Conservation (phyloP, 169 alveolate species). For the Plasmodium blacklocki region DNA sequence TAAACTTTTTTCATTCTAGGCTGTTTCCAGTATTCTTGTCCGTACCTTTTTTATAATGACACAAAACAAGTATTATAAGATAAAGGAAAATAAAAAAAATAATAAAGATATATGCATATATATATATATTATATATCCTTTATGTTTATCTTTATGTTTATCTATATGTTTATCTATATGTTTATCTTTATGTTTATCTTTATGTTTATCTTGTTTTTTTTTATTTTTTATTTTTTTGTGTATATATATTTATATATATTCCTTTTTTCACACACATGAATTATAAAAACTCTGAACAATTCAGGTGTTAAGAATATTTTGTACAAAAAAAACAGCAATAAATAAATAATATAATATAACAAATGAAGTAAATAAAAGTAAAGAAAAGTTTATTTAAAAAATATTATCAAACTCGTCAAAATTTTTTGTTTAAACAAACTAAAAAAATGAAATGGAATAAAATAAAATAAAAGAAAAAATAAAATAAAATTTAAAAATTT, state of each 20-base stretch:
- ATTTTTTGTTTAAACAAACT: constrained; percentile 1
- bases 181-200: too few relatives aligned
- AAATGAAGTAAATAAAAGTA: neutral
- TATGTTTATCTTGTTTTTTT: too few relatives aligned
- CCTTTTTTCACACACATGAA: neutral
- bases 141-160: too few relatives aligned
- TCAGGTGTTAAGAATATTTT: neutral
- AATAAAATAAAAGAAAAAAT: neutral
- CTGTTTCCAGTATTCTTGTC: too few relatives aligned
- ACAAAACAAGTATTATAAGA: neutral
- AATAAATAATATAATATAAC: neutral
- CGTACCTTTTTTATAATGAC: neutral
- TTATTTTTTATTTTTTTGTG: too few relatives aligned
- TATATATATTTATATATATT: too few relatives aligned
- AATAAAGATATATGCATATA: neutral
- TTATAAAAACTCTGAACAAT: constrained; percentile 10
- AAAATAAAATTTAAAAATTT: neutral
- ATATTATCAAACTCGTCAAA: constrained; percentile 13
- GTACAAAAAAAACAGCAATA: neutral
- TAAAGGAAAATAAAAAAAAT: neutral
- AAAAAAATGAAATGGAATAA: constrained; percentile 6
- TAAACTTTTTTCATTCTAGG: too few relatives aligned
- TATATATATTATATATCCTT: neutral
- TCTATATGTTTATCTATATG: too few relatives aligned
- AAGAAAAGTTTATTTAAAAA: neutral